Conservation (phyloP, 2,329 filamentous ascomycete species). For the Diaporthe sp. region DNA sequence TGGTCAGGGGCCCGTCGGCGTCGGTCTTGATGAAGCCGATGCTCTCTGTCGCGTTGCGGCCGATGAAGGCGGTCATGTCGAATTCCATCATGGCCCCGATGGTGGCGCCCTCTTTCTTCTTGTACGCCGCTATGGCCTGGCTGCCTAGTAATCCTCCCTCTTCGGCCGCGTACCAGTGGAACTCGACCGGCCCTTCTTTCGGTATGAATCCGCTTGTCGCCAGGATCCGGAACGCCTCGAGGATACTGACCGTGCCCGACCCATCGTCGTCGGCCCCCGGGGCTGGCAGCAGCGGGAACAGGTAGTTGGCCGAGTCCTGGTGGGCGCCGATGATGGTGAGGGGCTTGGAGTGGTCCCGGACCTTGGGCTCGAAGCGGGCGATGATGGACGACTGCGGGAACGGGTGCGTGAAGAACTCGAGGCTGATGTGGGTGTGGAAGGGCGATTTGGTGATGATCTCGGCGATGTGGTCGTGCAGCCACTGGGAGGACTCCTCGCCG, state of each 20-base stretch:
- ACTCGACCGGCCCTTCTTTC: slow-evolving; percentile 66
- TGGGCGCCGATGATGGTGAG: slow-evolving; percentile 73
- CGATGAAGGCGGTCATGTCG: slow-evolving; percentile 53
- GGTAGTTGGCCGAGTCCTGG: slow-evolving; percentile 80
- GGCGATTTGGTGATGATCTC: slow-evolving; percentile 47
- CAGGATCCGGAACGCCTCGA: slow-evolving; percentile 76
- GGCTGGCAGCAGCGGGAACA: slow-evolving; percentile 74
- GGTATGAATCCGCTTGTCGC: slow-evolving; percentile 54
- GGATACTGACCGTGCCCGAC: slow-evolving; percentile 77
- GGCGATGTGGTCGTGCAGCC: slow-evolving; percentile 50
- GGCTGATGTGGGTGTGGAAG: slow-evolving; percentile 50
- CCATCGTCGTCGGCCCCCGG: slow-evolving; percentile 81
- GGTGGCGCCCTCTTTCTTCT: slow-evolving; percentile 69
- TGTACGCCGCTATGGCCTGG: slow-evolving; percentile 75
- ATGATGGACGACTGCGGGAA: slow-evolving; percentile 80
- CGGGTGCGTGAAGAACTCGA: slow-evolving; percentile 68
- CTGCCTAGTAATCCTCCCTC: slow-evolving; percentile 83
- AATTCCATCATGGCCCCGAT: slow-evolving; percentile 80
- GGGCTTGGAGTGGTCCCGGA: slow-evolving; percentile 46
- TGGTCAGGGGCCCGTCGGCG: slow-evolving; percentile 48
- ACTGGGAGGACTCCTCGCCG: slow-evolving; percentile 46
- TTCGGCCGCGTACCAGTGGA: slow-evolving; percentile 87
- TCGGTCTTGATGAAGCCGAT: slow-evolving; percentile 52
- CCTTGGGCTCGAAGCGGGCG: slow-evolving; percentile 66
- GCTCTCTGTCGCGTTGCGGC: slow-evolving; percentile 49